Evolutionary conservation across 345 rosid genomes (phyloP), one percentile per base, ranked within the genome.

Genomic region (Gossypium australe): DNA sequence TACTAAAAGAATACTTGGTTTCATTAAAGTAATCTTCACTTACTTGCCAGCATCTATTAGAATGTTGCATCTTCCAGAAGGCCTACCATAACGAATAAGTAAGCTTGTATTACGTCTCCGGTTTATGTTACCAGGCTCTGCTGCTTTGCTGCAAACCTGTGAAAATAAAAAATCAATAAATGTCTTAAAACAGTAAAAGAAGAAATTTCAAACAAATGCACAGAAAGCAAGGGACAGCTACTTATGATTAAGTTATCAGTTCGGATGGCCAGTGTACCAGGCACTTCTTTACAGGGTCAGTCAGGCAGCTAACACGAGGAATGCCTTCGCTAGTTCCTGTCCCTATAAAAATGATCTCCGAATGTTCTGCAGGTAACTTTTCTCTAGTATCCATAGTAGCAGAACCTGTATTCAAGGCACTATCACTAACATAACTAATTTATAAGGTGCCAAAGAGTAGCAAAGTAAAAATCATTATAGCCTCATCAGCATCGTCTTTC

Each of bases 261-360:
- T 61, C 45, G 7, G 52, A 55, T 7, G 22, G 49, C 17, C 34
- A 74, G 25, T 75, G 73, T 94, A 94, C 98, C 83, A 78, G 86
- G 79, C 98, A 92, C 80, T 81, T 89, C 88, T 92, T 86, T 65
- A 77, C 55, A 78, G 94, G 85, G 87, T 90, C 85, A 47, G 97
- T 92, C 45, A 90, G 86, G 85, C 98, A 94, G 88, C 98, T 92
- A 22, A 94, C 87, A 71, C 97, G 91, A 24, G 97, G 97, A 77
- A 94, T 89, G 79, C 97, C 97, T 88, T 94, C 98, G 75, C 98
- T 94, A 22, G 97, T 94, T 83, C 98, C 97, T 8, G 97, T 90
- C 20, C 97, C 97, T 77, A 92, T 64, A 76, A 94, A 94, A 62
- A 94, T 78, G 60, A 94, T 88, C 85, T 92, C 98, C 16, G 96